Conservation (phyloP, 1,284 basidiomycete species). For the Cystobasidiaceae sp. region DNA sequence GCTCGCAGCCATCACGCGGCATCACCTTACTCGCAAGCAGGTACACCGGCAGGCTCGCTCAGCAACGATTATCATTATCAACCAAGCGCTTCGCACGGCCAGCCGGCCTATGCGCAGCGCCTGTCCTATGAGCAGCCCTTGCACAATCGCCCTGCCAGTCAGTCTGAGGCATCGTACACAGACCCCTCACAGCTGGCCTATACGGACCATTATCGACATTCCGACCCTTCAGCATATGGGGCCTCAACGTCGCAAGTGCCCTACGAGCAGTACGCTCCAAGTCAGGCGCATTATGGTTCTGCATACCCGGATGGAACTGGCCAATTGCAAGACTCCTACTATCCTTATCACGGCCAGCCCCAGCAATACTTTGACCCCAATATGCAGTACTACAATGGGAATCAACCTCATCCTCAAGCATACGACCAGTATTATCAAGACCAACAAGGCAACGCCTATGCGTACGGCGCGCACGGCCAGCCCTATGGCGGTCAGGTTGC, state of each 20-base stretch:
- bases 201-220: neutral
- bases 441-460: neutral
- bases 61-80: neutral
- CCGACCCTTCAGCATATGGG: constrained; percentile 9
- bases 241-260: constrained; percentile 19
- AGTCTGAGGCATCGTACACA: neutral
- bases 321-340: neutral
- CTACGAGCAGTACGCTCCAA: neutral
- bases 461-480: neutral
- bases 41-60: neutral
- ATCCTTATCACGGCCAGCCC: neutral
- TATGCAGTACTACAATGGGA: no score
- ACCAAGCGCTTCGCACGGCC: neutral
- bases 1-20: neutral
- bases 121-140: constrained; percentile 10
- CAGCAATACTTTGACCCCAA: constrained; percentile 6
- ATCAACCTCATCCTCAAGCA: no score
- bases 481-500: neutral
- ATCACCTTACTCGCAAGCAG: constrained; percentile 9
- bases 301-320: no score
- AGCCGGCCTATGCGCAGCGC: constrained; percentile 16
- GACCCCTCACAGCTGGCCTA: neutral
- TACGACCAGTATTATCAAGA: constrained; percentile 13
- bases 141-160: neutral
- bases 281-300: no score